These are phyloP conservation scores for Hygrophorus pudorinus DNA, from an alignment of 768 basidiomycete genomes.

Conservation along the genomic window DNA sequence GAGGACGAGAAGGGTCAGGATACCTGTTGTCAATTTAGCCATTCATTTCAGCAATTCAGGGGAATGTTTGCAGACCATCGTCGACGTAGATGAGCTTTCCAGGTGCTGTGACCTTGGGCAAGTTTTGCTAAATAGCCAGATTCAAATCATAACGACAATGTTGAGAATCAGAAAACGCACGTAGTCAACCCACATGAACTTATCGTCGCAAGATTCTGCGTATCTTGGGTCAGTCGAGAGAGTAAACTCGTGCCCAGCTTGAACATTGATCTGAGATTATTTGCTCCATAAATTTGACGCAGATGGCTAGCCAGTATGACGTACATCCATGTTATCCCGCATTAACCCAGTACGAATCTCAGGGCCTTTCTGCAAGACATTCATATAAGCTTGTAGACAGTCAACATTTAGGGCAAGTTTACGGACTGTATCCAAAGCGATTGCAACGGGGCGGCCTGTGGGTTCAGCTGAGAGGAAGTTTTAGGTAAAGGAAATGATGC, in stretches of 20 bases:
- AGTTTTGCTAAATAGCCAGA: constrained; percentile 50
- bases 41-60: background rate
- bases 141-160: background rate
- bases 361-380: constrained; percentile 76
- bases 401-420: constrained; percentile 4
- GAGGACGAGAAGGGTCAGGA: constrained; percentile 87
- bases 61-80: constrained; percentile 50
- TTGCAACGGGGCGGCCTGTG: constrained; percentile 85
- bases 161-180: constrained; percentile 34
- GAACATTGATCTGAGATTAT: constrained; percentile 56
- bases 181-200: constrained; percentile 90
- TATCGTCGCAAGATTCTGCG: constrained; percentile 69
- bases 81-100: constrained; percentile 98
- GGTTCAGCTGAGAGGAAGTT: constrained; percentile 42
- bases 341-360: constrained; percentile 98
- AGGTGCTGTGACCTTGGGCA: constrained; percentile 92
- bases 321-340: constrained; percentile 74
- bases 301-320: constrained; percentile 19
- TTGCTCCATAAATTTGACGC: background rate
- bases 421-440: constrained; percentile 92
- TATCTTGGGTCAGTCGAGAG: constrained; percentile 80
- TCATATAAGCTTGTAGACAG: constrained; percentile 5
- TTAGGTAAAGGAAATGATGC: background rate
- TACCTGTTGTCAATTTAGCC: constrained; percentile 33
- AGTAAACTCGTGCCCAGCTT: constrained; percentile 89